Base-by-base conservation (phyloP, 2,329 filamentous ascomycete genomes). In the Cadophora sp. region DNA sequence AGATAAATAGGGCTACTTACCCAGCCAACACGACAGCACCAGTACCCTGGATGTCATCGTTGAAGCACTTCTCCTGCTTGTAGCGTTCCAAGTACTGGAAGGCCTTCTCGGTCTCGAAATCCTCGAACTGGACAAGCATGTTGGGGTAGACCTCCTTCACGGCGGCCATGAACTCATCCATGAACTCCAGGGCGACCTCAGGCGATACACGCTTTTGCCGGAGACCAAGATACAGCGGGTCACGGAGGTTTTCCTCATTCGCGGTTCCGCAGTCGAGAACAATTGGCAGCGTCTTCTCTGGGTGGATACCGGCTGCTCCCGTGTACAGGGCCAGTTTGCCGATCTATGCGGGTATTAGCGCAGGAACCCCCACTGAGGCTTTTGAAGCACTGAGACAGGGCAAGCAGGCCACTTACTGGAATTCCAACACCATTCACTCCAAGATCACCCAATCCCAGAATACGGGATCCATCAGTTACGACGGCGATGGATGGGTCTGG, bases 351-450 rank as follows among this genome's bases (percentile, higher is more conserved):
- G 48, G 3, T 36, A 50, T 70, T 36, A 71, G 68, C 24, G 41
- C n/a, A 36, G 9, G 50, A n/a, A 13, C 24, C n/a, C 58, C 20
- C 30, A 61, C 48, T 24, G 51, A 43, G 53, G n/a, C 5, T 55
- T 24, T 63, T 30, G 27, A 30, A 30, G 27, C 27, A 30, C 27
- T 4, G 3, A 6, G 27, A 6, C 27, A 4, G 27, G 27, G 27
- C 20, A 47, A 51, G 22, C 56, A 62, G 43, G 39, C 48, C 53
- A 85, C 87, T 81, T 81, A 89, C 95, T 69, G 96, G 94, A 80
- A 99, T 99, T 73, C 96, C 96, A 84, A 98, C 97, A 76, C 96
- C 96, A 80, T 97, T 97, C 73, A 99, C 90, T 73, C 96, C 96
- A 66, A 98, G 87, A 81, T 99, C 96, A 74, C 96, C 96, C 45